Evolutionary conservation across 768 basidiomycete species (phyloP).

Genomic region (Suillus clintonianus): DNA sequence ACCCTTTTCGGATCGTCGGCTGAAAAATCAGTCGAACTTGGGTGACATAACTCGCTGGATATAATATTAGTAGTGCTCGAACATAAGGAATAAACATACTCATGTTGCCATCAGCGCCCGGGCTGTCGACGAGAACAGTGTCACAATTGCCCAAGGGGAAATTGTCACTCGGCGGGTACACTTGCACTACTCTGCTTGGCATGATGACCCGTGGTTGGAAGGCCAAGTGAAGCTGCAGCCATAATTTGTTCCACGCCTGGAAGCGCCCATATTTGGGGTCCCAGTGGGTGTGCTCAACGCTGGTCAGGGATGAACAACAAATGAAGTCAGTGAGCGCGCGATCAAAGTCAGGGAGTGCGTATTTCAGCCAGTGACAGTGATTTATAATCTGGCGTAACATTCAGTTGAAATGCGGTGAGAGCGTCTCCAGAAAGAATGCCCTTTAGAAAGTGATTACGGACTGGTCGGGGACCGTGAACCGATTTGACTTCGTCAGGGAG

Average conservation of each 20-base stretch:
- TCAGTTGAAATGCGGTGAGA: constrained; percentile 22
- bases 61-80: background rate
- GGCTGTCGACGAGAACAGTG: background rate
- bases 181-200: background rate
- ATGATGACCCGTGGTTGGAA: background rate
- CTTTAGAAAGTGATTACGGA: background rate
- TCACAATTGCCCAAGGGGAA: background rate
- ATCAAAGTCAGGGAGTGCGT: constrained; percentile 25
- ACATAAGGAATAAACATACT: background rate
- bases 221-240: too few species aligned
- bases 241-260: too few species aligned
- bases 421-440: background rate
- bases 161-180: background rate
- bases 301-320: too few species aligned
- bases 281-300: too few species aligned
- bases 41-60: background rate
- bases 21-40: background rate
- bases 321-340: constrained; percentile 22
- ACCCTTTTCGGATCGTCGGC: background rate
- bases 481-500: background rate
- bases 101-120: background rate
- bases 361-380: constrained; percentile 21
- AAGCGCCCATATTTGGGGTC: too few species aligned
- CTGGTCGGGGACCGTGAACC: constrained; percentile 5
- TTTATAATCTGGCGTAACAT: constrained; percentile 16